Percentiles rank a stretch among this genome's conserved stretches.
phyloP scores from a whole-genome alignment of 169 alveolate species.

The Eimeria praecox region DNA sequence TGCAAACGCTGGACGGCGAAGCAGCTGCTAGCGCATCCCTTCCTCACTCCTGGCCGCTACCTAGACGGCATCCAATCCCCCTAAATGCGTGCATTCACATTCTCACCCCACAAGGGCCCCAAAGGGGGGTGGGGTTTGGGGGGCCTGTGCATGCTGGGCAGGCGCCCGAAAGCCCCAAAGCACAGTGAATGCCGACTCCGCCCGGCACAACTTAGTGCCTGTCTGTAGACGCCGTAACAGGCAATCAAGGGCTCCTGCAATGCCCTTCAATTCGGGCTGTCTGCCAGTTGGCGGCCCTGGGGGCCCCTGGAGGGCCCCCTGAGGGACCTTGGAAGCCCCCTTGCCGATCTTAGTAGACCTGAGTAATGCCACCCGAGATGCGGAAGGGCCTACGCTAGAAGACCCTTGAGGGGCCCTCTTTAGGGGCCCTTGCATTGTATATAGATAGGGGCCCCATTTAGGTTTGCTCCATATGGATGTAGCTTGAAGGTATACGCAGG shows the following conservation, averaged over 20 bases:
- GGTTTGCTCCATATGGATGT: neutral
- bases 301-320: too few relatives aligned
- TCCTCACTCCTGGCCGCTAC: constrained; percentile 85
- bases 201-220: neutral
- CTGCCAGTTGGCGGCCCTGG: too few relatives aligned
- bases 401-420: neutral
- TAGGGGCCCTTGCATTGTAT: neutral
- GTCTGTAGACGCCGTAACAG: neutral
- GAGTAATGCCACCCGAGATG: neutral
- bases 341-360: neutral
- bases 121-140: too few relatives aligned
- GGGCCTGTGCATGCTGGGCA: neutral
- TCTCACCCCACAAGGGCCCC: constrained; percentile 11
- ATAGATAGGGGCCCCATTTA: neutral
- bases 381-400: neutral
- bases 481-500: neutral
- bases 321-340: neutral
- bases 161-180: neutral
- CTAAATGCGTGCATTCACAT: constrained; percentile 13
- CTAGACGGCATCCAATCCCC: constrained; percentile 69
- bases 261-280: neutral
- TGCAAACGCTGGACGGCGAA: constrained; percentile 92
- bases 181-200: neutral
- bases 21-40: constrained; percentile 94
- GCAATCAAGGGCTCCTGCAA: neutral